phyloP scores from a whole-genome alignment of 2,329 filamentous ascomycete genomes.

The Monosporascus sp. region DNA sequence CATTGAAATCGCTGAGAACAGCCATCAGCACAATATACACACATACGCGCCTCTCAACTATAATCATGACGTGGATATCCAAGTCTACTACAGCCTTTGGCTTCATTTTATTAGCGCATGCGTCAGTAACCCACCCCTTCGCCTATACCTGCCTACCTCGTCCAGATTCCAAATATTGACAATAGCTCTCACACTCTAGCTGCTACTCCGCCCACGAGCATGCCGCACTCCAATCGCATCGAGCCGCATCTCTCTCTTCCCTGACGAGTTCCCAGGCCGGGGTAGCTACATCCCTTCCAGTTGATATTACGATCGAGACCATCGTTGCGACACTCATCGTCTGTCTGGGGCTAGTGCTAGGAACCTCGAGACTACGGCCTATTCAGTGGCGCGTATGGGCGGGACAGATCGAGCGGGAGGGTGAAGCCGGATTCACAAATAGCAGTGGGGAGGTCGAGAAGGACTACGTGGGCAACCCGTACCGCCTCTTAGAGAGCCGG shows the following conservation, averaged over 20 bases:
- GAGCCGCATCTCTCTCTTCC: constrained; percentile 40
- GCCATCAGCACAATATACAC: neutral
- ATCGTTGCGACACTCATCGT: constrained; percentile 73
- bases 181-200: constrained; percentile 41
- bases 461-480: constrained; percentile 72
- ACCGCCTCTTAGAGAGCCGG: constrained; percentile 70
- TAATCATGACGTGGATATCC: constrained; percentile 64
- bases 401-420: constrained; percentile 76
- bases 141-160: neutral
- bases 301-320: constrained; percentile 86
- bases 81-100: constrained; percentile 68
- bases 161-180: constrained; percentile 6
- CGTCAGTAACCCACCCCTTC: constrained; percentile 52
- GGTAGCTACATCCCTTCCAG: constrained; percentile 53
- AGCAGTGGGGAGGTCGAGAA: constrained; percentile 61
- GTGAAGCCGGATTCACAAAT: constrained; percentile 51
- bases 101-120: constrained; percentile 74
- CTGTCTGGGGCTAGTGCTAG: constrained; percentile 75
- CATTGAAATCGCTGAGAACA: too few relatives aligned
- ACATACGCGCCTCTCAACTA: constrained; percentile 4
- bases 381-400: constrained; percentile 81
- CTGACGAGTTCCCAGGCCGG: constrained; percentile 37
- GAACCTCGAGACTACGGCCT: constrained; percentile 72
- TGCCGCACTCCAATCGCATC: constrained; percentile 62
- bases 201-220: constrained; percentile 97